Conservation (phyloP, 169 alveolate genomes). For the Plasmodium yoelii region DNA sequence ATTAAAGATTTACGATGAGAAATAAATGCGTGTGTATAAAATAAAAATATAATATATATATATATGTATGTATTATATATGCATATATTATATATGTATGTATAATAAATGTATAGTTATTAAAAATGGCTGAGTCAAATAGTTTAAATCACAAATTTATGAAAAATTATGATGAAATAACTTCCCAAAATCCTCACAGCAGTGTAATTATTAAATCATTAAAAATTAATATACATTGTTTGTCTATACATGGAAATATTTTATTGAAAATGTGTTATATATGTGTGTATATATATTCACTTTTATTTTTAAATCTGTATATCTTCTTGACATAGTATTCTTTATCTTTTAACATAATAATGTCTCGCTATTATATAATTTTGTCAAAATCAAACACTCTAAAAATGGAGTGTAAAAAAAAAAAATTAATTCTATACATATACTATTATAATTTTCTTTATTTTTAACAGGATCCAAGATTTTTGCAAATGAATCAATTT, state of each 20-base stretch:
- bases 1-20: not conserved
- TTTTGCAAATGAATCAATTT: constrained; percentile 80
- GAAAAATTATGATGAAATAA: constrained; percentile 80
- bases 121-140: constrained; percentile 37
- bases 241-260: not conserved
- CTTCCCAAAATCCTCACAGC: constrained; percentile 84
- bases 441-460: too few relatives aligned
- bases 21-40: not conserved
- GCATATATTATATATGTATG: not conserved
- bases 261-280: not conserved
- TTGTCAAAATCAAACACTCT: too few relatives aligned
- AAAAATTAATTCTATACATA: too few relatives aligned
- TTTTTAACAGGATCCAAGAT: constrained; percentile 81
- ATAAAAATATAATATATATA: not conserved
- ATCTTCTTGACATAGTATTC: too few relatives aligned
- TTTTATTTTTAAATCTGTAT: too few relatives aligned
- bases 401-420: too few relatives aligned
- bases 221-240: not conserved
- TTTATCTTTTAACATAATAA: too few relatives aligned
- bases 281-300: too few relatives aligned
- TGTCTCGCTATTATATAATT: too few relatives aligned
- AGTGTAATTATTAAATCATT: constrained; percentile 75
- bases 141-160: constrained; percentile 37
- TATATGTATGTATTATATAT: not conserved
- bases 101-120: not conserved